phyloP scores from a whole-genome alignment of 73 alveolate genomes.

The Tetrahymena elliotti region DNA sequence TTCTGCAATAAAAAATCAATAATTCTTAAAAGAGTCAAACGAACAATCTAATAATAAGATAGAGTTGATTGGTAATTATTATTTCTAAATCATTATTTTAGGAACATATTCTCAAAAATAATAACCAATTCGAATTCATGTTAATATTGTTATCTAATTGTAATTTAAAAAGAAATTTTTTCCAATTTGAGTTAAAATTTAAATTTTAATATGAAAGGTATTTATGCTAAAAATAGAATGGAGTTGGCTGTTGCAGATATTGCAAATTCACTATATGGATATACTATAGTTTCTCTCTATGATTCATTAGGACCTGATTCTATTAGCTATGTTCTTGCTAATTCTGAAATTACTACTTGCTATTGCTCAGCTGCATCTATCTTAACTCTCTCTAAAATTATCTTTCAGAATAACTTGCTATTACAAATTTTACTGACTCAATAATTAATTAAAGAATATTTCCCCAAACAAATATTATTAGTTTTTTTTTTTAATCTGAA shows the following conservation, averaged over 20 bases:
- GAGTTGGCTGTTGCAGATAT: conserved; percentile 65
- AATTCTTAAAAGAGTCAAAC: background rate
- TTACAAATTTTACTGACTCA: background rate
- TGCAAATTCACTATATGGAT: conserved; percentile 39
- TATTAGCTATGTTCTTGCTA: conserved; percentile 3
- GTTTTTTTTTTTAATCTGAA: no score
- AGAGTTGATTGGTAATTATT: background rate
- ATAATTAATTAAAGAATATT: no score
- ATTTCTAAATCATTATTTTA: background rate
- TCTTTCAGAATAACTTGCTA: background rate
- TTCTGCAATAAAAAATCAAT: background rate
- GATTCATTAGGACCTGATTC: conserved; percentile 53
- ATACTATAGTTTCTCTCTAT: conserved; percentile 60
- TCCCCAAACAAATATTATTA: no score
- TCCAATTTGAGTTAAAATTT: background rate
- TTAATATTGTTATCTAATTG: no score
- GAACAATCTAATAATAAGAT: background rate
- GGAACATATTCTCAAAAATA: no score
- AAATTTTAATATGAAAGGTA: conserved; percentile 29
- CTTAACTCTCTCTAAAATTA: conserved; percentile 27
- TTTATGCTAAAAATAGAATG: conserved; percentile 60
- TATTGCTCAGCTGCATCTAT: conserved; percentile 45
- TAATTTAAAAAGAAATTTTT: no score
- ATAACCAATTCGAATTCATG: no score
- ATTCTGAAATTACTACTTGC: conserved; percentile 46